phyloP scores from a whole-genome alignment of 2,329 filamentous ascomycete genomes.

The Metarhizium guizhouense region DNA sequence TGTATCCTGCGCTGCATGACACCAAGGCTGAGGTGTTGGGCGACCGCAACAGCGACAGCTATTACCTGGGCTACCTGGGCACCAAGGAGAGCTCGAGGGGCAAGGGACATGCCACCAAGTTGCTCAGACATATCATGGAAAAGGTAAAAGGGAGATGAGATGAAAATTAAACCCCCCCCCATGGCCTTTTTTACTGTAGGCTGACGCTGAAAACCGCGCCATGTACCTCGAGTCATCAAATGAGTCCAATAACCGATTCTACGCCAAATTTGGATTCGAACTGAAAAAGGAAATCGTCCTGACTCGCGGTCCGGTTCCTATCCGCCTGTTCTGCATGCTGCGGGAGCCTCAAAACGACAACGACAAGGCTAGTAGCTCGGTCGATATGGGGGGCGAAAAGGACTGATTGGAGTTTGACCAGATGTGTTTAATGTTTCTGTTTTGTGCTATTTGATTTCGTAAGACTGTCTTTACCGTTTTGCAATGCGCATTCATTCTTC shows the following conservation, averaged over 20 bases:
- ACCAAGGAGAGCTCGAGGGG: slow-evolving; percentile 62
- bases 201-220: slow-evolving; percentile 57
- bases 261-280: slow-evolving; percentile 67
- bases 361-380: slow-evolving; percentile 12
- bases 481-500: too few relatives aligned
- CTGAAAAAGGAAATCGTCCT: slow-evolving; percentile 54
- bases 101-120: slow-evolving; percentile 62
- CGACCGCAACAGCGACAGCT: slow-evolving; percentile 55
- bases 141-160: slow-evolving; percentile 32
- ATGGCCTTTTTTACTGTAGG: slow-evolving; percentile 30
- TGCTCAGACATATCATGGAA: slow-evolving; percentile 60
- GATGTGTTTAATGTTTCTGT: slow-evolving; percentile 3
- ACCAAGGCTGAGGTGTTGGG: slow-evolving; percentile 64
- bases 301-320: slow-evolving; percentile 45
- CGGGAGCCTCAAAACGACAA: slow-evolving; percentile 49
- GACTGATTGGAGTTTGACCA: slow-evolving; percentile 6
- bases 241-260: slow-evolving; percentile 58
- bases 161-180: background rate
- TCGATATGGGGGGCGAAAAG: background rate
- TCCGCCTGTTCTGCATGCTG: slow-evolving; percentile 73
- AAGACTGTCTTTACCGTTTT: too few relatives aligned
- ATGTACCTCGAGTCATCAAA: slow-evolving; percentile 77
- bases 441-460: background rate
- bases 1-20: slow-evolving; percentile 64
- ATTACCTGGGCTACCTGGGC: slow-evolving; percentile 79